Evolutionary conservation across 2,329 filamentous ascomycete species (phyloP).

Genomic region (Trichoderma brevicompactum): DNA sequence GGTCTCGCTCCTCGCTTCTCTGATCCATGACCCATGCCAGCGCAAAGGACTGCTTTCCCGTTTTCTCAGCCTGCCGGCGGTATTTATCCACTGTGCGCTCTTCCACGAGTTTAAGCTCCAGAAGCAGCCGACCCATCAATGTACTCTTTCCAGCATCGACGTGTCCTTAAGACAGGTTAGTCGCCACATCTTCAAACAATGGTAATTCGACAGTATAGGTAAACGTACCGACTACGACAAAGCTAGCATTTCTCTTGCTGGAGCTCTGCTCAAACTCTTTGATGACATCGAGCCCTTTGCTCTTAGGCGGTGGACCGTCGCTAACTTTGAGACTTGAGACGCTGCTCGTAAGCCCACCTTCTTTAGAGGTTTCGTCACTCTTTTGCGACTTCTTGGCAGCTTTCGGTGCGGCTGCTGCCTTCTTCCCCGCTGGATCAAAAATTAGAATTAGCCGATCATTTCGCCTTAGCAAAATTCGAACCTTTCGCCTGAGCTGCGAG

Average conservation of each 20-base stretch:
- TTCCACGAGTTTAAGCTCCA: slow-evolving; percentile 87
- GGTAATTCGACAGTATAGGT: neutral
- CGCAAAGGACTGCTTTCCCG: slow-evolving; percentile 94
- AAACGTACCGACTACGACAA: slow-evolving; percentile 83
- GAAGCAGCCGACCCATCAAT: slow-evolving; percentile 90
- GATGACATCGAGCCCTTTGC: slow-evolving; percentile 83
- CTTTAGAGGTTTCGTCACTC: slow-evolving; percentile 38
- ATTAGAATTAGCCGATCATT: slow-evolving; percentile 59
- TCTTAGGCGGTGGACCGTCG: slow-evolving; percentile 62
- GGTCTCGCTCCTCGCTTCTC: slow-evolving; percentile 81
- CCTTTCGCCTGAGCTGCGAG: slow-evolving; percentile 86
- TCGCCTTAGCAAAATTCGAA: slow-evolving; percentile 65
- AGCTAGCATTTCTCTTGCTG: slow-evolving; percentile 81
- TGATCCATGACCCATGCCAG: slow-evolving; percentile 97
- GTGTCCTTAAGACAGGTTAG: slow-evolving; percentile 65
- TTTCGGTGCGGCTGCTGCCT: slow-evolving; percentile 44
- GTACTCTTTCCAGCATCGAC: slow-evolving; percentile 98
- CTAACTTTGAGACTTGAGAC: slow-evolving; percentile 49
- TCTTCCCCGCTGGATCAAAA: slow-evolving; percentile 56
- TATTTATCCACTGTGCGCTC: slow-evolving; percentile 88
- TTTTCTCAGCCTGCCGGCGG: slow-evolving; percentile 82
- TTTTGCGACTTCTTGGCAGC: slow-evolving; percentile 46
- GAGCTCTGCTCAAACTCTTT: slow-evolving; percentile 77
- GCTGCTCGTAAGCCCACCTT: slow-evolving; percentile 37
- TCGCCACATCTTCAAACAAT: neutral